Evolutionary conservation across 805 yeast genomes (phyloP).

Genomic region (Metschnikowia baotianmanensis): DNA sequence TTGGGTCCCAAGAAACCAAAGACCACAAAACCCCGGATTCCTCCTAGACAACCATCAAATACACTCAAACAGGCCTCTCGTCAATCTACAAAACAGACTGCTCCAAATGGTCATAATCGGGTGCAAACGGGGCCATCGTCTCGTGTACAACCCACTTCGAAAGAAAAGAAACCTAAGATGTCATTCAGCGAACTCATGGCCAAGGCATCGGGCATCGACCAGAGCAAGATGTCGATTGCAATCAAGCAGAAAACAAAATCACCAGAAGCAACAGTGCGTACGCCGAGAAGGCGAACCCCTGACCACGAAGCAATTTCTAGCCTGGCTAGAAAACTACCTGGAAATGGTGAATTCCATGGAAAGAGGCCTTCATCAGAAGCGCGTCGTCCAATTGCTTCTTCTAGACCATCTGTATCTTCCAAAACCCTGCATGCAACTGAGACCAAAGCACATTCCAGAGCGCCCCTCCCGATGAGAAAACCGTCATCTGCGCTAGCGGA

Average conservation of each 20-base stretch:
- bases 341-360: too few species aligned
- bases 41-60: neutral
- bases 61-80: neutral
- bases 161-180: conserved; percentile 34
- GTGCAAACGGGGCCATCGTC: too few species aligned
- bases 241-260: conserved; percentile 41
- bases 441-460: conserved; percentile 7
- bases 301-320: neutral
- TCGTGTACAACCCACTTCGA: too few species aligned
- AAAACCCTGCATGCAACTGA: neutral
- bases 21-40: conserved; percentile 5
- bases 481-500: conserved; percentile 56
- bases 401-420: neutral
- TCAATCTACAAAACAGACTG: too few species aligned
- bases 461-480: conserved; percentile 47
- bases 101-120: neutral
- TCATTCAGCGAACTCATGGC: conserved; percentile 68
- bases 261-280: conserved; percentile 23
- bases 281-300: neutral
- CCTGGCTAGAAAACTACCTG: neutral
- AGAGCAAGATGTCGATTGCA: conserved; percentile 36
- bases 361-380: too few species aligned
- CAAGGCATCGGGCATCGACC: conserved; percentile 61
- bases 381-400: neutral
- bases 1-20: conserved; percentile 22